Evolutionary conservation across 2,329 filamentous ascomycete genomes (phyloP).

Genomic region (Dactylellina parvicollis): DNA sequence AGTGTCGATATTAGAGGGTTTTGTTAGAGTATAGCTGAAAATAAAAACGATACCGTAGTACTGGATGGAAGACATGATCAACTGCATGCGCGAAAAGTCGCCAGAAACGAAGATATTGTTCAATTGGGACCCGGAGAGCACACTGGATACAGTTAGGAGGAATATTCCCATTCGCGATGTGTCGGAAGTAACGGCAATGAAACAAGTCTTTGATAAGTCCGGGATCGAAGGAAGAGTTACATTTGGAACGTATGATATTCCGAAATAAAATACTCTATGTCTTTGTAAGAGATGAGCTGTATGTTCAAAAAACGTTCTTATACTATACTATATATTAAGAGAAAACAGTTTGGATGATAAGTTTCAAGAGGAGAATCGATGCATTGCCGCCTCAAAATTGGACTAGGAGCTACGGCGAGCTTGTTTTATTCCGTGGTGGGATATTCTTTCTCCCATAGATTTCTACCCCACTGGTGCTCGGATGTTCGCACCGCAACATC

Average conservation of each 20-base stretch:
- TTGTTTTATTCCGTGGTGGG: neutral
- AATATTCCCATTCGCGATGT: conserved; percentile 40
- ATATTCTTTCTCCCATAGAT: conserved; percentile 43
- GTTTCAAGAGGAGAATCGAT: no score
- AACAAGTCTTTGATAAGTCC: conserved; percentile 29
- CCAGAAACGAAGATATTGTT: conserved; percentile 49
- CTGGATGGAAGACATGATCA: conserved; percentile 52
- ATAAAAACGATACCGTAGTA: no score
- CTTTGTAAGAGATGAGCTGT: neutral
- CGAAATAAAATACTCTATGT: neutral
- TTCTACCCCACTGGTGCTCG: conserved; percentile 40
- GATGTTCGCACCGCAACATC: conserved; percentile 27
- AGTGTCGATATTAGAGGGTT: no score
- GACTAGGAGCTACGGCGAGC: no score
- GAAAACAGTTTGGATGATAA: no score
- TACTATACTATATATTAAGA: no score
- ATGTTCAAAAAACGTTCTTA: no score
- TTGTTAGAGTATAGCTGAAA: no score
- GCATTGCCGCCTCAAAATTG: no score
- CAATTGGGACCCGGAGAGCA: conserved; percentile 52
- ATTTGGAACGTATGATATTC: conserved; percentile 42
- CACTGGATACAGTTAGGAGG: conserved; percentile 39
- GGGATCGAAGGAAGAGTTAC: conserved; percentile 45
- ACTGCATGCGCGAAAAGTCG: conserved; percentile 41
- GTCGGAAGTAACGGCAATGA: conserved; percentile 39